A percentile compares a stretch with the other conserved stretches of the same genome.
Conservation (phyloP, 495 filamentous ascomycete species). For the Aspergillus avenaceus region DNA sequence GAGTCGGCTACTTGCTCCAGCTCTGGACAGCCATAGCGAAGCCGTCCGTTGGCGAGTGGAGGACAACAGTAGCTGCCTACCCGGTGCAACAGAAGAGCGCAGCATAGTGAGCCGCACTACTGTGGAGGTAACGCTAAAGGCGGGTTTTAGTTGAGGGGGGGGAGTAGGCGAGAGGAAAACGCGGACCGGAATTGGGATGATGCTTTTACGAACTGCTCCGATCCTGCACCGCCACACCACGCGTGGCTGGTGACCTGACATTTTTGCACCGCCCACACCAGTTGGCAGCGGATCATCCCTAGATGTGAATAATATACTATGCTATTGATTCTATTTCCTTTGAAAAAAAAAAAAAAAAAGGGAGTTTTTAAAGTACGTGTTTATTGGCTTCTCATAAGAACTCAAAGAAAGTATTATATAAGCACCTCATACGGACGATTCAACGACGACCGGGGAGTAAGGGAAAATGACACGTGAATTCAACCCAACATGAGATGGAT, state of each 20-base stretch:
- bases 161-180: constrained; percentile 33
- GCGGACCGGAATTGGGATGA: constrained; percentile 27
- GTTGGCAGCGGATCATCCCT: too few species aligned
- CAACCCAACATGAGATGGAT: constrained; percentile 29
- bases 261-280: constrained; percentile 10
- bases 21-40: constrained; percentile 44
- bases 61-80: constrained; percentile 41
- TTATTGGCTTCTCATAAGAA: neutral
- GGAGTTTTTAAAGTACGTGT: neutral
- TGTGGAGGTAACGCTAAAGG: constrained; percentile 27
- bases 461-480: constrained; percentile 27
- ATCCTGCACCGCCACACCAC: constrained; percentile 33
- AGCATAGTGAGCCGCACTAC: constrained; percentile 48
- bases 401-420: constrained; percentile 38
- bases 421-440: constrained; percentile 33
- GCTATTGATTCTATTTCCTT: too few species aligned
- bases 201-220: constrained; percentile 45
- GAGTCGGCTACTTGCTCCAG: constrained; percentile 40
- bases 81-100: constrained; percentile 44
- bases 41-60: constrained; percentile 40
- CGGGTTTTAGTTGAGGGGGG: constrained; percentile 26
- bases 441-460: constrained; percentile 16
- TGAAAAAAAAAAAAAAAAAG: neutral
- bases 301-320: too few species aligned
- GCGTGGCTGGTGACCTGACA: constrained; percentile 18